These are phyloP conservation scores for Termitomyces bulborhizus DNA, from an alignment of 768 basidiomycete genomes.

Conservation along the genomic window DNA sequence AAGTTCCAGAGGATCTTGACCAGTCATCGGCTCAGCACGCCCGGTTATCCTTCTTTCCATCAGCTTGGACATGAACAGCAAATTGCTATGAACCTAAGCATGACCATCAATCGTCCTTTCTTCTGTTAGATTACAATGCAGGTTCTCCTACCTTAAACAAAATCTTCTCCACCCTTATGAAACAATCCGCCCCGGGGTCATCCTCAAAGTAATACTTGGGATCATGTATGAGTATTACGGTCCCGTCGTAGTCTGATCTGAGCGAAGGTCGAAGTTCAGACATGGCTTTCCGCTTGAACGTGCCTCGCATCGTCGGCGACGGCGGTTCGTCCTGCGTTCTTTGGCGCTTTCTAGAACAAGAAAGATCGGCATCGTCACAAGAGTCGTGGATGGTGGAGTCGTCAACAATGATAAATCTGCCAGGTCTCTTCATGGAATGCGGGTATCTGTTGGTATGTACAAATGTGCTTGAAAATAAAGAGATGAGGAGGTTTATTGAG, in stretches of 20 bases:
- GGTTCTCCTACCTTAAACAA: conserved; percentile 40
- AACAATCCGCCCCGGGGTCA: conserved; percentile 29
- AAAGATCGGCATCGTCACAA: conserved; percentile 21
- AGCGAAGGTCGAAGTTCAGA: conserved; percentile 3
- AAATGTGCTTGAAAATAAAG: not conserved
- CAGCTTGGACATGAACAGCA: conserved; percentile 17
- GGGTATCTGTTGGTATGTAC: not conserved
- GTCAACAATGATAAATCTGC: conserved; percentile 27
- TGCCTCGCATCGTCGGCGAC: conserved; percentile 1
- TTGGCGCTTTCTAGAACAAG: conserved; percentile 21
- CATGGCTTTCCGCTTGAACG: not conserved
- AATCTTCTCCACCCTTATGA: conserved; percentile 35
- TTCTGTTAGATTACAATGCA: not conserved
- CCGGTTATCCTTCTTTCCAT: conserved; percentile 12
- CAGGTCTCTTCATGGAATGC: conserved; percentile 9
- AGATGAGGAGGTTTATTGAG: not conserved
- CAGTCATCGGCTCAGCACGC: conserved; percentile 13
- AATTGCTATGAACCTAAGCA: conserved; percentile 17
- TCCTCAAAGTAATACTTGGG: conserved; percentile 30
- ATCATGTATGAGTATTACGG: conserved; percentile 20
- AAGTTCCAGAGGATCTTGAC: conserved; percentile 36
- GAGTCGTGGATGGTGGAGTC: conserved; percentile 25
- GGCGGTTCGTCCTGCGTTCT: conserved; percentile 21
- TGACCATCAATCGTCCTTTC: not conserved
- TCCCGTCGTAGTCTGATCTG: conserved; percentile 17